These are phyloP conservation scores for Sporobolomyces pararoseus DNA, from an alignment of 768 basidiomycete species.

Conservation along the genomic window DNA sequence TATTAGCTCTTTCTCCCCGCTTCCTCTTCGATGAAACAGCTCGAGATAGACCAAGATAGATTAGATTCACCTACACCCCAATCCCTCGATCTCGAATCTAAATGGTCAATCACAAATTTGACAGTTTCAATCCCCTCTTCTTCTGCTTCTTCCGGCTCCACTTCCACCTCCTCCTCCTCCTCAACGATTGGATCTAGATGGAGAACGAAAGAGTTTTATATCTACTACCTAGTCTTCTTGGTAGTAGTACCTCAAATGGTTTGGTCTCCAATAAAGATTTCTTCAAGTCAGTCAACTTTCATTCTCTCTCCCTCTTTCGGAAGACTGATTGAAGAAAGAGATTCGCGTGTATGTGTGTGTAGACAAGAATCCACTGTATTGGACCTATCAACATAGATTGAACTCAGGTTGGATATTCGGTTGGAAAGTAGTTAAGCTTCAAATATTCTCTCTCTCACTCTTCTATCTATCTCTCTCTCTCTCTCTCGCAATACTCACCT, in stretches of 20 bases:
- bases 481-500: not conserved
- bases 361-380: constrained; percentile 28
- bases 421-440: constrained; percentile 64
- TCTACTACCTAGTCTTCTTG: constrained; percentile 64
- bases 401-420: constrained; percentile 77
- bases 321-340: not conserved
- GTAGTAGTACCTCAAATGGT: constrained; percentile 69
- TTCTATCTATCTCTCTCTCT: constrained; percentile 1
- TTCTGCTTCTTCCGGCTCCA: constrained; percentile 19
- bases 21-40: not conserved
- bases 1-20: not conserved
- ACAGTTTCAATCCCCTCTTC: constrained; percentile 59
- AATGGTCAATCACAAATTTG: constrained; percentile 50
- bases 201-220: constrained; percentile 72
- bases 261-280: constrained; percentile 69
- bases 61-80: not conserved
- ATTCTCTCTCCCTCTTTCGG: not conserved
- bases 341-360: not conserved
- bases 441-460: no score
- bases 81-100: not conserved
- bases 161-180: not conserved
- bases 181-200: constrained; percentile 55
- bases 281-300: constrained; percentile 57
- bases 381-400: constrained; percentile 58
- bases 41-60: not conserved